Conservation (phyloP, 2,329 filamentous ascomycete species). For the Clarireedia sp. region DNA sequence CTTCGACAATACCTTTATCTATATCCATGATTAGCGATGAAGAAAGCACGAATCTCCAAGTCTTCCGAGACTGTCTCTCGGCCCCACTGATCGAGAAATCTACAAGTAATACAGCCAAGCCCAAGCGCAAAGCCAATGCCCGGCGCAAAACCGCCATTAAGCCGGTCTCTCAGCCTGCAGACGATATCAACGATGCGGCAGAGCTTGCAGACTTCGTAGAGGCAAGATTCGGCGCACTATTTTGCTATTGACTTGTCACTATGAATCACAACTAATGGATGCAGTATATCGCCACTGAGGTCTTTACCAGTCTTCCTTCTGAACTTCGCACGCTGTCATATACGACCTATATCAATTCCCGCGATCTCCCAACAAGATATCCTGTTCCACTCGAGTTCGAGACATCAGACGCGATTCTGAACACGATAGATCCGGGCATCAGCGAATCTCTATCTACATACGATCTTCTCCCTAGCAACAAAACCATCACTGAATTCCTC, state of each 20-base stretch:
- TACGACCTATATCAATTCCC: constrained; percentile 42
- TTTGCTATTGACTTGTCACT: background rate
- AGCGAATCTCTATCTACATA: constrained; percentile 63
- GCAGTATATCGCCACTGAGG: constrained; percentile 63
- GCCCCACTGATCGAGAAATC: constrained; percentile 58
- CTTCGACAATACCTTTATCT: background rate
- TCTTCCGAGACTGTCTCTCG: constrained; percentile 69
- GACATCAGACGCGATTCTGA: constrained; percentile 35
- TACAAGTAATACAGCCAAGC: constrained; percentile 33
- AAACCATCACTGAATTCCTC: constrained; percentile 46
- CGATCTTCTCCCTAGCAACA: constrained; percentile 42
- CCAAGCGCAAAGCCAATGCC: constrained; percentile 34
- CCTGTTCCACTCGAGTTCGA: constrained; percentile 44
- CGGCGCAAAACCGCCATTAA: constrained; percentile 21
- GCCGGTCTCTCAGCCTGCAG: constrained; percentile 5
- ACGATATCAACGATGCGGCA: constrained; percentile 34
- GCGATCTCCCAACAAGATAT: constrained; percentile 46
- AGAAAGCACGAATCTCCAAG: constrained; percentile 49
- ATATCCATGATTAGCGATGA: constrained; percentile 16
- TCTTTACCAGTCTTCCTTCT: constrained; percentile 57
- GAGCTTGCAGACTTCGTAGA: constrained; percentile 69
- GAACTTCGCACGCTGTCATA: constrained; percentile 56
- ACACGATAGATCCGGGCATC: constrained; percentile 46
- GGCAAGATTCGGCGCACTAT: constrained; percentile 9
- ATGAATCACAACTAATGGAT: background rate